Conservation (phyloP, 345 rosid genomes). For the Populus tremula region DNA sequence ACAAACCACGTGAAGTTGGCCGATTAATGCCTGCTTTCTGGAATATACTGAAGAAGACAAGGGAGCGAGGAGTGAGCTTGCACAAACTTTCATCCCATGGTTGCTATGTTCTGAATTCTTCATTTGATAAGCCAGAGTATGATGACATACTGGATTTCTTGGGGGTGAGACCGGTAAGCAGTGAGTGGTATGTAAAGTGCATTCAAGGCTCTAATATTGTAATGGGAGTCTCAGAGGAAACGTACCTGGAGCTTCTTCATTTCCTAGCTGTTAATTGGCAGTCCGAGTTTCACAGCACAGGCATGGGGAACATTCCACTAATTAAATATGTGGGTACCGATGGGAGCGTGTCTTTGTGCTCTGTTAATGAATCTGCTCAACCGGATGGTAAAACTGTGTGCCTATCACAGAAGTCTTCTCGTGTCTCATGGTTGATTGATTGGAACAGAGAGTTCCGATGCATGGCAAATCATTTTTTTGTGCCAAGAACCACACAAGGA, state of each 20-base stretch:
- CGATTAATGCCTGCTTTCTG: conserved; percentile 58
- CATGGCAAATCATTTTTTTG: conserved; percentile 30
- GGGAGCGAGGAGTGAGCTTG: conserved; percentile 43
- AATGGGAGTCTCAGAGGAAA: conserved; percentile 42
- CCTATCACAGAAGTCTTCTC: neutral
- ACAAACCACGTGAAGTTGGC: conserved; percentile 53
- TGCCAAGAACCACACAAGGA: conserved; percentile 39
- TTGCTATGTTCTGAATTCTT: conserved; percentile 36
- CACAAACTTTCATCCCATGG: conserved; percentile 67
- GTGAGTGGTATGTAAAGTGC: conserved; percentile 60
- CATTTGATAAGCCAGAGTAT: conserved; percentile 41
- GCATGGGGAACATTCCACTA: conserved; percentile 41
- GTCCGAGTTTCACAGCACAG: conserved; percentile 29
- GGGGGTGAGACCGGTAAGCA: conserved; percentile 39
- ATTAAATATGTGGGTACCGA: conserved; percentile 41
- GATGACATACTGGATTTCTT: conserved; percentile 48
- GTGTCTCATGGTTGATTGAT: conserved; percentile 48
- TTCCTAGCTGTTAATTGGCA: conserved; percentile 57
- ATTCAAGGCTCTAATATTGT: conserved; percentile 49
- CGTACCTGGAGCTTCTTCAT: conserved; percentile 47
- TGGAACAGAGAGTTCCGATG: conserved; percentile 54
- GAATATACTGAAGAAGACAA: conserved; percentile 55
- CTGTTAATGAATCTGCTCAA: conserved; percentile 20
- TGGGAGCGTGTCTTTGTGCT: conserved; percentile 37
- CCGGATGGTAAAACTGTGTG: conserved; percentile 15